phyloP scores from a whole-genome alignment of 1,284 basidiomycete genomes.

The Naganishia sp. region DNA sequence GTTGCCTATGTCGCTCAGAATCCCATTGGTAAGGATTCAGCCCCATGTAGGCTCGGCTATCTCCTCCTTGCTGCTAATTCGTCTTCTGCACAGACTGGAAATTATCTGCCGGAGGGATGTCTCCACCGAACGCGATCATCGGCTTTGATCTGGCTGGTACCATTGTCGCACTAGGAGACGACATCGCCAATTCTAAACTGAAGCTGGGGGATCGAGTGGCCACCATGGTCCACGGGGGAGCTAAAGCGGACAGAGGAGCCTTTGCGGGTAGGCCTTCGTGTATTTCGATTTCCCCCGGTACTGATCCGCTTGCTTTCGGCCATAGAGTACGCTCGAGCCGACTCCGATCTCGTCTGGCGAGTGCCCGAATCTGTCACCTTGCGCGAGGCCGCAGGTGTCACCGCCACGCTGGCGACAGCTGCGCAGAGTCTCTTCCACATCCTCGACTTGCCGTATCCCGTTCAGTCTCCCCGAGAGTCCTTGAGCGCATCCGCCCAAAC shows the following conservation, averaged over 20 bases:
- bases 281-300: not conserved
- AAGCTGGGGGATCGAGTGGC: slow-evolving; percentile 57
- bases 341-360: slow-evolving; percentile 37
- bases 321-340: slow-evolving; percentile 25
- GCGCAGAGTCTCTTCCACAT: slow-evolving; percentile 32
- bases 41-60: too few relatives aligned
- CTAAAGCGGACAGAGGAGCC: slow-evolving; percentile 47
- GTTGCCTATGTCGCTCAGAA: slow-evolving; percentile 48
- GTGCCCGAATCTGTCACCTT: slow-evolving; percentile 32
- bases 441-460: slow-evolving; percentile 32
- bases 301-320: slow-evolving; percentile 18
- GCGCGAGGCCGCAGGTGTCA: slow-evolving; percentile 30
- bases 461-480: too few relatives aligned
- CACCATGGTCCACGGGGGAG: slow-evolving; percentile 57
- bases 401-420: slow-evolving; percentile 33
- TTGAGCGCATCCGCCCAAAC: slow-evolving; percentile 4
- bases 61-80: not conserved
- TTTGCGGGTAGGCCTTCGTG: slow-evolving; percentile 39
- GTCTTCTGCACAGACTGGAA: slow-evolving; percentile 45
- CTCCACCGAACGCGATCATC: slow-evolving; percentile 44
- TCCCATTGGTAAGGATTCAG: slow-evolving; percentile 40
- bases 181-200: slow-evolving; percentile 37
- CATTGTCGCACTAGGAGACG: slow-evolving; percentile 53
- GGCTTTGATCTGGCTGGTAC: slow-evolving; percentile 58
- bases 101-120: slow-evolving; percentile 35